These are phyloP conservation scores for Cladophialophora immunda DNA, from an alignment of 2,329 filamentous ascomycete species.

Conservation along the genomic window DNA sequence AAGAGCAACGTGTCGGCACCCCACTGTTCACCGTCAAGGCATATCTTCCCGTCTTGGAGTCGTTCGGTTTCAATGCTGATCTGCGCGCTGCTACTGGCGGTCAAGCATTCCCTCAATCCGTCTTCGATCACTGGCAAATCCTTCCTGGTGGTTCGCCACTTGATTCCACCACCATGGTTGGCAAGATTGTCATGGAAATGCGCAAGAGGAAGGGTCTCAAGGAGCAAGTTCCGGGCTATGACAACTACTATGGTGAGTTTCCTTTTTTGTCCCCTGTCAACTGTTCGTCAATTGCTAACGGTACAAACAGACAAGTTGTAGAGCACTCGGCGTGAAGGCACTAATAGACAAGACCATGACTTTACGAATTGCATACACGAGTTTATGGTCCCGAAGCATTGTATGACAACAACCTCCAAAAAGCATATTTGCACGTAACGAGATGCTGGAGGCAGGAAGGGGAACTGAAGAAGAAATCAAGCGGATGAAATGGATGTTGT, in stretches of 20 bases:
- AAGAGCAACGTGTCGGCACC: slow-evolving; percentile 98
- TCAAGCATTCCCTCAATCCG: slow-evolving; percentile 98
- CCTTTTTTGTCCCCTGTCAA: slow-evolving; percentile 3
- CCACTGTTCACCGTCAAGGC: slow-evolving; percentile 99
- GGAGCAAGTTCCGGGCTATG: slow-evolving; percentile 88
- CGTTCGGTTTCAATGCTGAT: slow-evolving; percentile 98
- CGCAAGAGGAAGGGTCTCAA: slow-evolving; percentile 99
- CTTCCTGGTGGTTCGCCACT: slow-evolving; percentile 93
- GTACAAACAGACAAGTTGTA: slow-evolving; percentile 87
- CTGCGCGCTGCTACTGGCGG: slow-evolving; percentile 91
- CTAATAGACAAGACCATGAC: slow-evolving; percentile 35
- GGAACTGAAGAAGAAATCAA: slow-evolving; percentile 23
- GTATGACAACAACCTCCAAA: slow-evolving; percentile 23
- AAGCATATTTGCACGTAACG: slow-evolving; percentile 18
- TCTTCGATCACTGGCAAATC: slow-evolving; percentile 99
- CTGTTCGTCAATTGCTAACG: slow-evolving; percentile 49
- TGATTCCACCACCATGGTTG: slow-evolving; percentile 82
- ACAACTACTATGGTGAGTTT: slow-evolving; percentile 78
- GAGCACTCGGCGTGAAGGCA: slow-evolving; percentile 43
- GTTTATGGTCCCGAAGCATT: slow-evolving; percentile 33
- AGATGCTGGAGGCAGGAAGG: slow-evolving; percentile 20
- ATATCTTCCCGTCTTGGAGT: slow-evolving; percentile 95
- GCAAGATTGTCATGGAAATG: slow-evolving; percentile 84
- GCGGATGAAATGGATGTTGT: slow-evolving; percentile 7
- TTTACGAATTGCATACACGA: slow-evolving; percentile 35